Evolutionary conservation across 306 rosid genomes (phyloP).

Genomic region (Cicer judaicum): DNA sequence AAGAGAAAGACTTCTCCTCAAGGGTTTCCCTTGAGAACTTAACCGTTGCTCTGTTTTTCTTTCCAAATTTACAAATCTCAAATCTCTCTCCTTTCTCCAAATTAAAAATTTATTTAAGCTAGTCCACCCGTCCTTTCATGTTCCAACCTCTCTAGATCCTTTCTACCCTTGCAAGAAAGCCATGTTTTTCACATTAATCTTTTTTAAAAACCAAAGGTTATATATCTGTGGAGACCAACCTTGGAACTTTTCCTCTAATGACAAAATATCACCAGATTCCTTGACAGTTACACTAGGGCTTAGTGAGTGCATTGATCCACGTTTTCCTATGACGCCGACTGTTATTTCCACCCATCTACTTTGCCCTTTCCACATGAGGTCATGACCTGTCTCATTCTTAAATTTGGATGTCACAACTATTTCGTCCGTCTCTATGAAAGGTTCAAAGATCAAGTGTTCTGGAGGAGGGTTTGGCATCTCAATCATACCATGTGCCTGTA

Average conservation of each 20-base stretch:
- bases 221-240: slow-evolving; percentile 53
- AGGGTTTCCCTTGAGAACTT: too few relatives aligned
- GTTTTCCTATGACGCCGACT: slow-evolving; percentile 84
- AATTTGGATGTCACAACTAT: slow-evolving; percentile 66
- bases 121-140: too few relatives aligned
- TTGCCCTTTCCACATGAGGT: slow-evolving; percentile 77
- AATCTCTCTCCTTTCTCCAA: too few relatives aligned
- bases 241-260: slow-evolving; percentile 97
- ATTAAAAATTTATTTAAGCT: too few relatives aligned
- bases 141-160: too few relatives aligned
- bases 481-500: slow-evolving; percentile 80
- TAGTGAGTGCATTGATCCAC: slow-evolving; percentile 81
- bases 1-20: too few relatives aligned
- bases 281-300: slow-evolving; percentile 94
- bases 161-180: background rate
- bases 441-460: slow-evolving; percentile 81
- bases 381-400: slow-evolving; percentile 52
- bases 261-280: slow-evolving; percentile 93
- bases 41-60: too few relatives aligned
- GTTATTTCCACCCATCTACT: slow-evolving; percentile 99
- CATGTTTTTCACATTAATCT: slow-evolving; percentile 20
- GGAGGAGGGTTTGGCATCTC: slow-evolving; percentile 98
- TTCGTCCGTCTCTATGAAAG: slow-evolving; percentile 93
- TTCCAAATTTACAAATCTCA: too few relatives aligned
- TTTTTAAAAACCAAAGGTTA: background rate